phyloP scores from a whole-genome alignment of 2,329 filamentous ascomycete species.

The Corniculantispora saksenae region DNA sequence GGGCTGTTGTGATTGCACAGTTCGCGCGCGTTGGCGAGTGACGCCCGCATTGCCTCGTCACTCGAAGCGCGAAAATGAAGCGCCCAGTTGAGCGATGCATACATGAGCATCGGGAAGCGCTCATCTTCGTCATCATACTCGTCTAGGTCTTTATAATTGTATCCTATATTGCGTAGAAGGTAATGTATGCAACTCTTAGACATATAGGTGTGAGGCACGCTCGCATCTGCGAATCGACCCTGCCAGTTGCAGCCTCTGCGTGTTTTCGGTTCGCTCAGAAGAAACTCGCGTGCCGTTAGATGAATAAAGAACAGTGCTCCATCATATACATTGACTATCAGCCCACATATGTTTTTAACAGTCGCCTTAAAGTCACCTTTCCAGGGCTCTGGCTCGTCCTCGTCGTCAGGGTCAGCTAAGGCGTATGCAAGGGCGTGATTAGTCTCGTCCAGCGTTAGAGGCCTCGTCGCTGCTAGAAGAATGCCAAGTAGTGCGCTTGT shows the following conservation, averaged over 20 bases:
- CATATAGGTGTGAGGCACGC: neutral
- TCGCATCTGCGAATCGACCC: neutral
- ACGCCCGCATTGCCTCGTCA: neutral
- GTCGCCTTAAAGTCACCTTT: too few relatives aligned
- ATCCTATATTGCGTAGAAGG: neutral
- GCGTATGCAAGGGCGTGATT: too few relatives aligned
- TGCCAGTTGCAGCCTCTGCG: neutral
- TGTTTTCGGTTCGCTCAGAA: neutral
- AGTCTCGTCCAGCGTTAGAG: too few relatives aligned
- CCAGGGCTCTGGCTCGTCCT: too few relatives aligned
- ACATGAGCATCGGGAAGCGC: neutral
- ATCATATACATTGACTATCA: neutral
- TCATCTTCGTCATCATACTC: too few relatives aligned
- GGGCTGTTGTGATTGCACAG: neutral
- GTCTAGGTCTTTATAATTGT: too few relatives aligned
- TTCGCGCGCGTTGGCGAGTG: too few relatives aligned
- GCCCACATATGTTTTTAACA: neutral
- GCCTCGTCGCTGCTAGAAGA: too few relatives aligned
- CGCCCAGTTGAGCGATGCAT: neutral
- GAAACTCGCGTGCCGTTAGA: constrained; percentile 6
- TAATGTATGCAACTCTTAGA: neutral
- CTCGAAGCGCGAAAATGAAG: neutral
- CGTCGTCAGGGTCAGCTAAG: too few relatives aligned
- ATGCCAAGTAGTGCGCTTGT: too few relatives aligned
- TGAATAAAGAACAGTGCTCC: constrained; percentile 5